Percentiles rank a stretch among this genome's conserved stretches.
phyloP scores from a whole-genome alignment of 2,329 filamentous ascomycete species.

The Paraphoma chrysanthemicola region DNA sequence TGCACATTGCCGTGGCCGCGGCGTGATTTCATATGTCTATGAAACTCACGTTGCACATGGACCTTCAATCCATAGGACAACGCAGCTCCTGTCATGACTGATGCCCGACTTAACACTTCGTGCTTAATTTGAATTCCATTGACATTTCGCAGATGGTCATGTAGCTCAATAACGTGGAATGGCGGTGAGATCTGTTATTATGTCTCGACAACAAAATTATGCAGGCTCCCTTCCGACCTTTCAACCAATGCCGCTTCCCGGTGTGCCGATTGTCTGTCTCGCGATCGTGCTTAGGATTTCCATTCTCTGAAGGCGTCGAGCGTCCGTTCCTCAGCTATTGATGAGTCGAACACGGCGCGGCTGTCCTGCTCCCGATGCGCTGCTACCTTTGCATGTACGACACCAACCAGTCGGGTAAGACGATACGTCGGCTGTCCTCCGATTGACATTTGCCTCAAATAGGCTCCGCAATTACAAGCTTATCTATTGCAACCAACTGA shows the following conservation, averaged over 20 bases:
- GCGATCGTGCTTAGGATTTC: neutral
- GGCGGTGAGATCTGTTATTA: conserved; percentile 20
- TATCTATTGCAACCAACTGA: too few relatives aligned
- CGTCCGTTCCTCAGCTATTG: neutral
- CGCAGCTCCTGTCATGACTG: too few relatives aligned
- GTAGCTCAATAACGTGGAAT: neutral
- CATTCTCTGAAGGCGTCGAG: neutral
- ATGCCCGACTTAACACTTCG: too few relatives aligned
- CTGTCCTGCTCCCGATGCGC: neutral
- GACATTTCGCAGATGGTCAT: too few relatives aligned
- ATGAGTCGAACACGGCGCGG: neutral
- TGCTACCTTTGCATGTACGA: conserved; percentile 15
- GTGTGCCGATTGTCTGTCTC: neutral
- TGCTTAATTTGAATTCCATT: too few relatives aligned
- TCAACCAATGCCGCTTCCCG: neutral
- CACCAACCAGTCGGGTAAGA: neutral
- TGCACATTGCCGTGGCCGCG: too few relatives aligned
- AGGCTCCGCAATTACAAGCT: neutral
- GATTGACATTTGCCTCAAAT: neutral
- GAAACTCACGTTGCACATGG: too few relatives aligned
- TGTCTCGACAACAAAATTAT: neutral
- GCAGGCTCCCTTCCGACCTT: conserved; percentile 6
- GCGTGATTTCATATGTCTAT: too few relatives aligned
- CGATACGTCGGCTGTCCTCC: neutral
- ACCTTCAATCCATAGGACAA: too few relatives aligned